Evolutionary conservation across 345 rosid genomes (phyloP).

Genomic region (Eucalyptus paniculata): DNA sequence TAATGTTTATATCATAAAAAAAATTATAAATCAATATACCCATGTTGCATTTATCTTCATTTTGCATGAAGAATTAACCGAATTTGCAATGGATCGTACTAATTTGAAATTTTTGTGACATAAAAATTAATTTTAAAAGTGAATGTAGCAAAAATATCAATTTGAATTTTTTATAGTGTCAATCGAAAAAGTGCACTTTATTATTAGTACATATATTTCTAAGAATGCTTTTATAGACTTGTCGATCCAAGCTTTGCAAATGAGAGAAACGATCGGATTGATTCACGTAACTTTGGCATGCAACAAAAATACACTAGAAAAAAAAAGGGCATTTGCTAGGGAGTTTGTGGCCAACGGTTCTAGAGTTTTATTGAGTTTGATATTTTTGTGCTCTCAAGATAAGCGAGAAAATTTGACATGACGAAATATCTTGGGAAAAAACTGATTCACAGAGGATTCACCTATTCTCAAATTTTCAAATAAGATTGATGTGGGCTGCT

Average conservation of each 20-base stretch:
- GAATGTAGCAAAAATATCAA: neutral
- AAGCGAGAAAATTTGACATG: neutral
- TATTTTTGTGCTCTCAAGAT: neutral
- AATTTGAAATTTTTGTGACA: neutral
- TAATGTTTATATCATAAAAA: neutral
- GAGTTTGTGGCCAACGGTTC: neutral
- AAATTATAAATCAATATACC: neutral
- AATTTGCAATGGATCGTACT: neutral
- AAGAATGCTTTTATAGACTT: neutral
- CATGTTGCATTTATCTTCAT: neutral
- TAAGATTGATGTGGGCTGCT: too few relatives aligned
- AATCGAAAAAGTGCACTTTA: neutral
- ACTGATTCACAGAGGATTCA: neutral
- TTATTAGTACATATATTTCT: rapidly evolving
- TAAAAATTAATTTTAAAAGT: neutral
- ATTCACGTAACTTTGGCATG: neutral
- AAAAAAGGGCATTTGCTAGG: neutral
- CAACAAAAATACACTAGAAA: neutral
- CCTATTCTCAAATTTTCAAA: neutral
- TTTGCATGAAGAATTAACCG: neutral
- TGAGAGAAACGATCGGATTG: neutral
- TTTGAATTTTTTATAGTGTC: neutral
- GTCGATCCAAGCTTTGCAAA: neutral
- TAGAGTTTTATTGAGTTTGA: neutral
- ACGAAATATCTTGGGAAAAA: neutral